phyloP scores from a whole-genome alignment of 352 stramenopile genomes.

The Globisporangium lucens region DNA sequence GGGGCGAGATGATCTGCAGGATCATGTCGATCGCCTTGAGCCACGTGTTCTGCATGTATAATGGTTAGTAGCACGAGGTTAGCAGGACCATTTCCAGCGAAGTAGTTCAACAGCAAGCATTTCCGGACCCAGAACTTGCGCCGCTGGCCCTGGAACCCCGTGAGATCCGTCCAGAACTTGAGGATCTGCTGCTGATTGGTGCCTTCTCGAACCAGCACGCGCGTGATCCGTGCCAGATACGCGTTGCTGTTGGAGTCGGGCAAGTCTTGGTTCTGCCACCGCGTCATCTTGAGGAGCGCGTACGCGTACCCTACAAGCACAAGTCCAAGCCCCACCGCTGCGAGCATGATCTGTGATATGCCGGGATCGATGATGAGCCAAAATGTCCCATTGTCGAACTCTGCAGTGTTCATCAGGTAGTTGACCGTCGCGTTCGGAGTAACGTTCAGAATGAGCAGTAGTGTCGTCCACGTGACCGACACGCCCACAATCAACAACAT shows the following conservation, averaged over 20 bases:
- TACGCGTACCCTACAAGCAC: slow-evolving; percentile 26
- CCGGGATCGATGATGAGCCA: slow-evolving; percentile 33
- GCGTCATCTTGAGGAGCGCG: slow-evolving; percentile 27
- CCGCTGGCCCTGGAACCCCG: slow-evolving; percentile 25
- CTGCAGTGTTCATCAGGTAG: slow-evolving; percentile 45
- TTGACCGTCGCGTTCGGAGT: slow-evolving; percentile 36
- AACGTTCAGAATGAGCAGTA: slow-evolving; percentile 39
- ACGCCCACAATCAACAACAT: slow-evolving; percentile 21
- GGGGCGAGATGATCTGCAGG: slow-evolving; percentile 25
- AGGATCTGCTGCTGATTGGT: not conserved
- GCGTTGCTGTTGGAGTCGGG: slow-evolving; percentile 8
- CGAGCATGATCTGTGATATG: slow-evolving; percentile 10
- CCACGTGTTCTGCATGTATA: slow-evolving; percentile 25
- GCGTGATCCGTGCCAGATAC: slow-evolving; percentile 3
- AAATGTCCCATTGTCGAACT: slow-evolving; percentile 46
- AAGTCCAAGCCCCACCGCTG: slow-evolving; percentile 22
- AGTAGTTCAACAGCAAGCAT: not conserved
- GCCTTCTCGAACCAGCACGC: slow-evolving; percentile 4
- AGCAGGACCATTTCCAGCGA: too few species aligned
- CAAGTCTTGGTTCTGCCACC: slow-evolving; percentile 22
- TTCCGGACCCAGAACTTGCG: slow-evolving; percentile 43
- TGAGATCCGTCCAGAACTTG: slow-evolving; percentile 26
- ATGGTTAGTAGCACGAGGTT: too few species aligned
- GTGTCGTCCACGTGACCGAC: slow-evolving; percentile 31
- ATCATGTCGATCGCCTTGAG: slow-evolving; percentile 33